A percentile compares a stretch with the other conserved stretches of the same genome.
These are phyloP conservation scores for Leccinum aurantiacum DNA, from an alignment of 768 basidiomycete species.

Conservation along the genomic window DNA sequence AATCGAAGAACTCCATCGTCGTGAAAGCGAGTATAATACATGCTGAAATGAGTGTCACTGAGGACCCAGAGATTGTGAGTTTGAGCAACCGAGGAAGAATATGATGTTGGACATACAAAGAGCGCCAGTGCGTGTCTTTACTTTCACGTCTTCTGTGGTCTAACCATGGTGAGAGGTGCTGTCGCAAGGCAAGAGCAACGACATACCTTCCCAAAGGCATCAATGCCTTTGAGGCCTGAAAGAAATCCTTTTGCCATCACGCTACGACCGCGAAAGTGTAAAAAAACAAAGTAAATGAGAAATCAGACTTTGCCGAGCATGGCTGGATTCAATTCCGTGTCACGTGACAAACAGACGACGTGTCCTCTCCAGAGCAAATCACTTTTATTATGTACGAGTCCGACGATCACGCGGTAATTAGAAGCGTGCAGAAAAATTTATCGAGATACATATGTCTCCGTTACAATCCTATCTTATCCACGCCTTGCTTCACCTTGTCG, in stretches of 20 bases:
- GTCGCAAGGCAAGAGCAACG: not conserved
- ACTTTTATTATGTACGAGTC: not conserved
- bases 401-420: not conserved
- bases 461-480: constrained; percentile 53
- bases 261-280: constrained; percentile 14
- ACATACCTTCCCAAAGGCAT: constrained; percentile 97
- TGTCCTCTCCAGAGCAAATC: constrained; percentile 16
- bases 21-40: constrained; percentile 92
- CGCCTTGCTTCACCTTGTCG: constrained; percentile 87
- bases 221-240: constrained; percentile 81
- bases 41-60: constrained; percentile 90
- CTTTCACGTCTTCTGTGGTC: constrained; percentile 99
- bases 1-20: constrained; percentile 94
- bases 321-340: not conserved
- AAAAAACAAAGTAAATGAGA: constrained; percentile 12
- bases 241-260: constrained; percentile 80
- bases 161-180: constrained; percentile 35
- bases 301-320: not conserved
- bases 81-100: not conserved
- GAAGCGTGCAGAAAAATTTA: not conserved
- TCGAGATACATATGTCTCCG: not conserved
- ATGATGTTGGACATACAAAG: constrained; percentile 57
- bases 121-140: constrained; percentile 94
- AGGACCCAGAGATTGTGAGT: constrained; percentile 8
- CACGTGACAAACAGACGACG: constrained; percentile 31